phyloP scores from a whole-genome alignment of 768 basidiomycete species.

The Tulasnella sp. region DNA sequence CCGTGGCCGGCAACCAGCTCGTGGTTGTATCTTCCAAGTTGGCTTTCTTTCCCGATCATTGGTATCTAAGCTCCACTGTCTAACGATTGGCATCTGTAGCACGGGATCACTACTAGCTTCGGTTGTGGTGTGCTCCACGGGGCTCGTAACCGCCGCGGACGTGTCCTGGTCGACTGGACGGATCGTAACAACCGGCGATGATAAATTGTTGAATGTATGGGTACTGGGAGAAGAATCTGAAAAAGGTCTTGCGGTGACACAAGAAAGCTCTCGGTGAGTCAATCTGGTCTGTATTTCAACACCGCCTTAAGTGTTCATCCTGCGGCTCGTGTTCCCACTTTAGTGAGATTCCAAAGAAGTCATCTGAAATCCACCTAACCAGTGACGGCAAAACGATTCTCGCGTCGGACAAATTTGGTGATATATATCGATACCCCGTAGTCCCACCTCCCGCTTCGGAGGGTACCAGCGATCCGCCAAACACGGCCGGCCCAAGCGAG shows the following conservation, averaged over 20 bases:
- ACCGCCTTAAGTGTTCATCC: neutral
- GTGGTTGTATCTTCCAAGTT: constrained; percentile 10
- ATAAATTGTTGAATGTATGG: constrained; percentile 78
- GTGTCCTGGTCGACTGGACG: neutral
- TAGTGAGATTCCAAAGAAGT: constrained; percentile 78
- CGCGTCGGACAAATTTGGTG: constrained; percentile 91
- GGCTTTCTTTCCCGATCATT: neutral
- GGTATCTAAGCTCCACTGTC: neutral
- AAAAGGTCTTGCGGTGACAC: constrained; percentile 31
- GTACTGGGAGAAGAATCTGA: constrained; percentile 38
- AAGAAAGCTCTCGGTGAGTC: constrained; percentile 54
- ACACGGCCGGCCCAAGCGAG: neutral
- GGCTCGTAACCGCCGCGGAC: constrained; percentile 4
- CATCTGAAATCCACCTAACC: constrained; percentile 62
- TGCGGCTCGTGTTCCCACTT: neutral
- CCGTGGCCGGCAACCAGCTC: constrained; percentile 7
- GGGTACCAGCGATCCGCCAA: constrained; percentile 19
- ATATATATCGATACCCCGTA: constrained; percentile 63
- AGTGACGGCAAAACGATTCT: constrained; percentile 56
- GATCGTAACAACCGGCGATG: constrained; percentile 39
- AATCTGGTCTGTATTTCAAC: constrained; percentile 20
- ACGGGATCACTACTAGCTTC: neutral
- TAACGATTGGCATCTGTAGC: neutral
- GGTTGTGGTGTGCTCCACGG: neutral
- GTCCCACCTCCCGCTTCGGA: constrained; percentile 25